Conservation (phyloP, 306 rosid genomes). For the Rosa persica region DNA sequence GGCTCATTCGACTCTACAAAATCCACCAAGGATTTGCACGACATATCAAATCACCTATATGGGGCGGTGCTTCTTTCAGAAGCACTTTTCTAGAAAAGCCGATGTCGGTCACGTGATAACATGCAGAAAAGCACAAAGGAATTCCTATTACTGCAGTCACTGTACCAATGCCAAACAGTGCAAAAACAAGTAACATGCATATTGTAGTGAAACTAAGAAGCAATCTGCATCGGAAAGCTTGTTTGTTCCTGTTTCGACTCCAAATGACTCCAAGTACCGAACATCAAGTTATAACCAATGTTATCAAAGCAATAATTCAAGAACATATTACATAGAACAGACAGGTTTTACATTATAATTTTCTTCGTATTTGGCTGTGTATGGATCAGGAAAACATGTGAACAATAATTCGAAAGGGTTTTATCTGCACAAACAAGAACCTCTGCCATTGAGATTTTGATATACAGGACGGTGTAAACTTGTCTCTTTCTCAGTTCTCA, state of each 20-base stretch:
- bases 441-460: conserved; percentile 18
- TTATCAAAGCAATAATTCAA: not conserved
- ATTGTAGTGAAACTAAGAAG: not conserved
- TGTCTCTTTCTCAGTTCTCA: conserved; percentile 31
- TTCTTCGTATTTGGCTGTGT: not conserved
- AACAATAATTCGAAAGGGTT: not conserved
- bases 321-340: not conserved
- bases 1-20: not conserved
- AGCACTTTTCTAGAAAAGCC: not conserved
- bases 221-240: conserved; percentile 14
- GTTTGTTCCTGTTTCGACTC: conserved; percentile 3
- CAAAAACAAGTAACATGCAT: not conserved
- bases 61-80: not conserved
- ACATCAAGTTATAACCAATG: conserved; percentile 1
- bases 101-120: not conserved
- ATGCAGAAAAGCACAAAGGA: not conserved
- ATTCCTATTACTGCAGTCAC: not conserved
- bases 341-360: conserved; percentile 1
- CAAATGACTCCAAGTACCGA: not conserved
- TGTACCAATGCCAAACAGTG: not conserved
- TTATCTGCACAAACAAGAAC: conserved; percentile 2
- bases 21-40: not conserved
- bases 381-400: conserved; percentile 11
- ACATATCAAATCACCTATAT: not conserved
- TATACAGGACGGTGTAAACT: conserved; percentile 17